Evolutionary conservation across 2,329 filamentous ascomycete species (phyloP).

Genomic region (Neoscytalidium dimidiatum): DNA sequence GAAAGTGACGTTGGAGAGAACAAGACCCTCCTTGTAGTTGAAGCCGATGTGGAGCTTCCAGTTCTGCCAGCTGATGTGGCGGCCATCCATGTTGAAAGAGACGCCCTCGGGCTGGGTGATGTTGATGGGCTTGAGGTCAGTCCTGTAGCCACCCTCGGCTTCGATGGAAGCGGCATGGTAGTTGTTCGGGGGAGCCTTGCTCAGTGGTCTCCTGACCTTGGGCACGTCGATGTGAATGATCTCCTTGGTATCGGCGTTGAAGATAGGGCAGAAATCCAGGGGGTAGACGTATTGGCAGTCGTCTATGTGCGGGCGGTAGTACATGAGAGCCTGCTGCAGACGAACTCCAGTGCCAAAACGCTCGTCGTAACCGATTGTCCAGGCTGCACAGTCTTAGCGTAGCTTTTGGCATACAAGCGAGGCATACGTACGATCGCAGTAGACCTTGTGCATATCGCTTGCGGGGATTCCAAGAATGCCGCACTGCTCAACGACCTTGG

Average conservation of each 20-base stretch:
- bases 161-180: constrained; percentile 76
- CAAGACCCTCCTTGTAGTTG: constrained; percentile 90
- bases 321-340: constrained; percentile 92
- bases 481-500: constrained; percentile 89
- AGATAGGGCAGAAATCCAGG: constrained; percentile 92
- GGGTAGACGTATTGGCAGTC: constrained; percentile 90
- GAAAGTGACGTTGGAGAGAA: constrained; percentile 86
- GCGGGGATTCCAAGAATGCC: constrained; percentile 76
- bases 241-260: constrained; percentile 74
- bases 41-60: constrained; percentile 93
- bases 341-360: constrained; percentile 77
- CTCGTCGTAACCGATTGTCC: constrained; percentile 95
- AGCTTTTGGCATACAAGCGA: background rate
- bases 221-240: constrained; percentile 86
- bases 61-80: constrained; percentile 84
- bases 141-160: constrained; percentile 72
- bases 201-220: constrained; percentile 72
- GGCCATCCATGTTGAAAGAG: constrained; percentile 75
- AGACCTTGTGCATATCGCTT: constrained; percentile 91
- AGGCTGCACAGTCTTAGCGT: constrained; percentile 53
- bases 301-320: constrained; percentile 83
- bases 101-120: constrained; percentile 89
- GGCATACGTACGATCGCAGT: constrained; percentile 72
- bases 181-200: constrained; percentile 71
- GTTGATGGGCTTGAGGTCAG: constrained; percentile 80